A percentile compares a stretch with the other conserved stretches of the same genome.
phyloP scores from a whole-genome alignment of 2,329 filamentous ascomycete species.

The Pseudocercospora musae region DNA sequence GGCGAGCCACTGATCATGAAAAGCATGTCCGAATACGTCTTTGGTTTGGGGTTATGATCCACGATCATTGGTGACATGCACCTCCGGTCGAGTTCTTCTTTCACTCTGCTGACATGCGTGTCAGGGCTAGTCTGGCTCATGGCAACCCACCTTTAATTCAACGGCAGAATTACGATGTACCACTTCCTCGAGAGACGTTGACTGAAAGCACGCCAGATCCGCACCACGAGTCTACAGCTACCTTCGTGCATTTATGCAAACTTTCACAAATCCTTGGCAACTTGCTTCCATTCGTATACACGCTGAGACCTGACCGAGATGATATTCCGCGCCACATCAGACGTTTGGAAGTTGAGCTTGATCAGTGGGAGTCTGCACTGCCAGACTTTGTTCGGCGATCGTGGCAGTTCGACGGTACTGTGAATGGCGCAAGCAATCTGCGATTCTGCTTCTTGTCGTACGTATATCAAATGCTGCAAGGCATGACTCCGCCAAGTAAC shows the following conservation, averaged over 20 bases:
- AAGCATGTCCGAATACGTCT: constrained; percentile 52
- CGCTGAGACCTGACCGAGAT: constrained; percentile 33
- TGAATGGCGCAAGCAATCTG: constrained; percentile 35
- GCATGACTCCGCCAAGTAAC: too few relatives aligned
- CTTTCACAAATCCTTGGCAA: constrained; percentile 45
- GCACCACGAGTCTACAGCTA: constrained; percentile 41
- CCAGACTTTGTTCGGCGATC: constrained; percentile 32
- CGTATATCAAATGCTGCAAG: too few relatives aligned
- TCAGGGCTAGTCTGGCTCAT: constrained; percentile 54
- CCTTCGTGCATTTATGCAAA: constrained; percentile 53
- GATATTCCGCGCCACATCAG: constrained; percentile 32
- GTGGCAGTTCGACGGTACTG: neutral
- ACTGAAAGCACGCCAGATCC: constrained; percentile 18
- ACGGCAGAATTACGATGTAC: constrained; percentile 55
- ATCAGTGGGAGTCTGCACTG: constrained; percentile 35
- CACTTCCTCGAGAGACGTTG: constrained; percentile 46
- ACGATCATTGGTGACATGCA: constrained; percentile 50
- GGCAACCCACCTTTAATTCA: constrained; percentile 54
- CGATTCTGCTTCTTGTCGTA: constrained; percentile 41
- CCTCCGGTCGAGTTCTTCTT: neutral
- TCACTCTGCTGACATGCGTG: constrained; percentile 13
- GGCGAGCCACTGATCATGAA: constrained; percentile 51
- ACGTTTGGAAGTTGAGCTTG: constrained; percentile 35
- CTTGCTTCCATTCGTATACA: constrained; percentile 40
- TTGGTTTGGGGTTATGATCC: constrained; percentile 50